Conservation (phyloP, 2,329 filamentous ascomycete genomes). For the Calonectria ilicicola region DNA sequence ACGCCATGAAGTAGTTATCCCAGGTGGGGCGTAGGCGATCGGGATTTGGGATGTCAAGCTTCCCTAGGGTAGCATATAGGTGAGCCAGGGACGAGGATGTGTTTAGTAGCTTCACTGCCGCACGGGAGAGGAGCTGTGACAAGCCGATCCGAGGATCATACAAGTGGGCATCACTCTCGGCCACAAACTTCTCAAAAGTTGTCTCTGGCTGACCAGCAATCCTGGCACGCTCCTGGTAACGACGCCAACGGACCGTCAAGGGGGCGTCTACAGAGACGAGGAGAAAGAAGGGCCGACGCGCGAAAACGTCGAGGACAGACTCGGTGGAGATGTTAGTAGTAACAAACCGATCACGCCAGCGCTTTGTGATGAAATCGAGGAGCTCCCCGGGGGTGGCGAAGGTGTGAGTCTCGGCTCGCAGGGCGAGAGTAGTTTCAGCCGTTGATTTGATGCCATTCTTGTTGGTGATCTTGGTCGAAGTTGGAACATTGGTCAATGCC, state of each 20-base stretch:
- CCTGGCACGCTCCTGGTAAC: slow-evolving; percentile 66
- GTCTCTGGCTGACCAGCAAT: slow-evolving; percentile 41
- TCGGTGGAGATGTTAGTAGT: slow-evolving; percentile 86
- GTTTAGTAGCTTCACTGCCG: slow-evolving; percentile 89
- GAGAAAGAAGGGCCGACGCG: slow-evolving; percentile 90
- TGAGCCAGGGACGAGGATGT: slow-evolving; percentile 78
- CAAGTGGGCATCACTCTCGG: slow-evolving; percentile 77
- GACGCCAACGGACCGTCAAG: slow-evolving; percentile 83
- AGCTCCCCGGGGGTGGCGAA: slow-evolving; percentile 77
- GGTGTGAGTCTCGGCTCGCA: slow-evolving; percentile 45
- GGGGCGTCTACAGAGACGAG: slow-evolving; percentile 93
- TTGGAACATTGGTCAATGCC: slow-evolving; percentile 40
- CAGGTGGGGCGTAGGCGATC: slow-evolving; percentile 88
- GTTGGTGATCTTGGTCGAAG: slow-evolving; percentile 43
- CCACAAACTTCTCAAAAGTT: slow-evolving; percentile 67
- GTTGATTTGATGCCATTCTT: slow-evolving; percentile 39
- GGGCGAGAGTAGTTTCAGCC: slow-evolving; percentile 42
- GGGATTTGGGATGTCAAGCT: slow-evolving; percentile 81
- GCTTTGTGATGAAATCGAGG: slow-evolving; percentile 85
- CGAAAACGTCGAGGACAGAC: slow-evolving; percentile 77
- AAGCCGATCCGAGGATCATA: slow-evolving; percentile 76
- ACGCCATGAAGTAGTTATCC: slow-evolving; percentile 98
- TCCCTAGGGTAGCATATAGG: slow-evolving; percentile 78
- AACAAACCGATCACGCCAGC: slow-evolving; percentile 88
- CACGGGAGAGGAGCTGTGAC: slow-evolving; percentile 82